Conservation (phyloP, 179 eudicot species). For the Camellia oleifera region DNA sequence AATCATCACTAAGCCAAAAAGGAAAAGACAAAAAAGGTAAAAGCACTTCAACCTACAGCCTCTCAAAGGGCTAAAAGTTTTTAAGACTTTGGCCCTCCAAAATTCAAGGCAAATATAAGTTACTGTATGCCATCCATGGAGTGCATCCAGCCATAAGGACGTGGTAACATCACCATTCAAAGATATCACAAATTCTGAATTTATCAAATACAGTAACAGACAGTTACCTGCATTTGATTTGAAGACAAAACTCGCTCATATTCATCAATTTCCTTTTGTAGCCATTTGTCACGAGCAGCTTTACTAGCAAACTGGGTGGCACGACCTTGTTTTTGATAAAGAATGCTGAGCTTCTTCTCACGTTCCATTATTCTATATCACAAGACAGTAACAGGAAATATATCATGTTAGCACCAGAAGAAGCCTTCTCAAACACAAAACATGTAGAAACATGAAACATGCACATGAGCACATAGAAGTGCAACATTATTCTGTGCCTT, state of each 20-base stretch:
- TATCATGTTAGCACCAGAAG: neutral
- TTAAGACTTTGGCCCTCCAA: slow-evolving; percentile 1
- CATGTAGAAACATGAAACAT: neutral
- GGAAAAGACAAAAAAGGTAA: neutral
- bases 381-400: neutral
- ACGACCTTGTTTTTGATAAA: slow-evolving; percentile 97
- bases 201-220: neutral
- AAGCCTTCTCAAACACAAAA: neutral
- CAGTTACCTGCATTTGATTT: slow-evolving; percentile 65
- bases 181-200: neutral
- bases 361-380: slow-evolving; percentile 77
- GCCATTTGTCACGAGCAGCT: slow-evolving; percentile 97
- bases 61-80: neutral
- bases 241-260: slow-evolving; percentile 64
- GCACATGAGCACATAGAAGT: neutral
- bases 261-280: slow-evolving; percentile 79
- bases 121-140: neutral
- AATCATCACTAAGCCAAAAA: neutral
- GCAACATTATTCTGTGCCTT: neutral
- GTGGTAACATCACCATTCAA: neutral
- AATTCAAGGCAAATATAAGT: neutral
- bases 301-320: slow-evolving; percentile 89
- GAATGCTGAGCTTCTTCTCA: slow-evolving; percentile 93
- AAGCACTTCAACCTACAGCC: neutral
- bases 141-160: neutral